phyloP scores from a whole-genome alignment of 2,329 filamentous ascomycete species.

The Aschersonia sp. region DNA sequence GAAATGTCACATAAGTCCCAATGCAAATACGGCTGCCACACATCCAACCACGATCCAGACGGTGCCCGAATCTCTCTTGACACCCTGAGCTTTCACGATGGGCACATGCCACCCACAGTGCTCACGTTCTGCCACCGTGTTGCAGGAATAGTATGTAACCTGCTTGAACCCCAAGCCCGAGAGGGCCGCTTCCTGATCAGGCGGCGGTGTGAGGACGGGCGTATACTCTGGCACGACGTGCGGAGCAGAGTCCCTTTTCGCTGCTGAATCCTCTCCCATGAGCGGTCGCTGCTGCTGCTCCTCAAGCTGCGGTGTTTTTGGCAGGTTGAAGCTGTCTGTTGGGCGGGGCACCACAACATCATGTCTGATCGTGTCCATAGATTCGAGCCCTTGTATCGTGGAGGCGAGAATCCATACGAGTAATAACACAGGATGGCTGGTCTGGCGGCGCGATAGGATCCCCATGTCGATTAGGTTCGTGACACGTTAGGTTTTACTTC shows the following conservation, averaged over 20 bases:
- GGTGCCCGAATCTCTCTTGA: conserved; percentile 8
- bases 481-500: no score
- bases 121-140: conserved; percentile 14
- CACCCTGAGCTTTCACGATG: conserved; percentile 12
- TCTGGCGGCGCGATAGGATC: no score
- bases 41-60: conserved; percentile 9
- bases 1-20: conserved; percentile 10
- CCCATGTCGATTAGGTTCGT: no score
- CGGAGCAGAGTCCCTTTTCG: no score
- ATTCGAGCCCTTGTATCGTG: no score
- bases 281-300: no score
- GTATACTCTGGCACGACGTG: conserved; percentile 6
- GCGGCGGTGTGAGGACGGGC: conserved; percentile 17
- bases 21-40: conserved; percentile 11
- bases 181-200: conserved; percentile 14
- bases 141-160: conserved; percentile 19
- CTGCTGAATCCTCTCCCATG: no score
- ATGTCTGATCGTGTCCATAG: no score
- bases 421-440: no score
- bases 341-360: no score
- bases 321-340: no score
- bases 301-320: not conserved
- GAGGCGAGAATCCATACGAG: no score
- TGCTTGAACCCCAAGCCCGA: conserved; percentile 17
- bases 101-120: conserved; percentile 23